Evolutionary conservation across 768 basidiomycete genomes (phyloP), one percentile per base, ranked within the genome.

Genomic region (Candolleomyces aberdarensis): DNA sequence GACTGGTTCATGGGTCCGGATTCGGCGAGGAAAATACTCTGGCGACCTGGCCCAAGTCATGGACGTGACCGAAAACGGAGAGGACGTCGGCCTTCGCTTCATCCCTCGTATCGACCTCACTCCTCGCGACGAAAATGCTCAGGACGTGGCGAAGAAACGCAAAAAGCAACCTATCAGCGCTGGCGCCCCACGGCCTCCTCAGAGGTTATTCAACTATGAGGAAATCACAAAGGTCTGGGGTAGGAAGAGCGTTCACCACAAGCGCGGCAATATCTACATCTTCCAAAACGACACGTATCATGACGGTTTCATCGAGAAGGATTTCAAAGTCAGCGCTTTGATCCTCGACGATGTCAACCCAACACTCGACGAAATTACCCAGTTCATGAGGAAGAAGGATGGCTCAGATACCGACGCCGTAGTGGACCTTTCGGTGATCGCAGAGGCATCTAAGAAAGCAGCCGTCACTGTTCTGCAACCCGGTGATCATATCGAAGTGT

Each of bases 61-160:
- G 75, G 96, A 97, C 70, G 83, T 96, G 62, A 92, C 92, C 19
- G 92, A 98, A 75, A 93, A 92, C 60, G 89, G 92, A 57, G 96
- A 98, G 69, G 92, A 94, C 55, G 90, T 95, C 52, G 94, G 91
- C 0, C 81, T 98, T 66, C 91, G 93, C 71, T 94, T 97, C 70
- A 85, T 99, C 61, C 97, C 97, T n/a, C 91, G 97, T 68, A 97
- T 99, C 71, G 97, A 99, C 75, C 80, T 98, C 56, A 92, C 89
- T 61, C 96, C 96, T 36, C 86, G 88, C 59, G 95, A 97, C 61
- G 91, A 93, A 41, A 79, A 74, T 6, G 78, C 39, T 22, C 74
- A 82, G 9, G 80, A 85, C 31, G 62, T 63, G n/a, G 86, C 85
- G 32, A 87, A 86, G 69, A 96, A 96, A 73, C 85, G 92, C 57